Evolutionary conservation across 2,329 filamentous ascomycete species (phyloP).

Genomic region (Hypoxylon sp.): DNA sequence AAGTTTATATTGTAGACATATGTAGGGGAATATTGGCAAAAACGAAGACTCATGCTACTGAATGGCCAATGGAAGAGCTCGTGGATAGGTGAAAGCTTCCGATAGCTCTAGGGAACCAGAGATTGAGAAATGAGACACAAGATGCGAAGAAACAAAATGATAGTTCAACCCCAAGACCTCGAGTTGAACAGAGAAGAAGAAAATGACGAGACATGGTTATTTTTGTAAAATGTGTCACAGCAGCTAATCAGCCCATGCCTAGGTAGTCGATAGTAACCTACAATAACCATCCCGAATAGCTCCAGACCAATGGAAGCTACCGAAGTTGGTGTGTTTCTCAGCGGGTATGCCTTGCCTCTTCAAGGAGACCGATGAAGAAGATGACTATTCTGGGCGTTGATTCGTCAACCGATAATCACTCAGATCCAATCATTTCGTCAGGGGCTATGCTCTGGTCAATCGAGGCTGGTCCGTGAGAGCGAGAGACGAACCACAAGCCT

Average conservation of each 20-base stretch:
- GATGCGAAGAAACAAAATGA: slow-evolving; percentile 9
- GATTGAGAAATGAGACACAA: slow-evolving; percentile 21
- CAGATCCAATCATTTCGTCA: slow-evolving; percentile 35
- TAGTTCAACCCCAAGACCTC: slow-evolving; percentile 9
- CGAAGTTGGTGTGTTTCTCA: slow-evolving; percentile 26
- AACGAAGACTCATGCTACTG: no score
- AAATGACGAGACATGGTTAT: slow-evolving; percentile 19
- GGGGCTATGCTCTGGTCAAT: slow-evolving; percentile 20
- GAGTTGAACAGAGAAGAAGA: slow-evolving; percentile 20
- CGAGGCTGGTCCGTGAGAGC: slow-evolving; percentile 27
- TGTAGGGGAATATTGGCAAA: no score
- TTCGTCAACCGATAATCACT: slow-evolving; percentile 27
- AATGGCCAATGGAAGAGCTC: slow-evolving; percentile 20
- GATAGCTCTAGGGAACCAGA: slow-evolving; percentile 9
- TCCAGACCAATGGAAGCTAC: slow-evolving; percentile 29
- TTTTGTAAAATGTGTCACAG: slow-evolving; percentile 25
- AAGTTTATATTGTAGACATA: slow-evolving; percentile 11
- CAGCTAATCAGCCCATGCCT: slow-evolving; percentile 27
- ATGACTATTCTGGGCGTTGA: slow-evolving; percentile 30
- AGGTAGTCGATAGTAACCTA: no score
- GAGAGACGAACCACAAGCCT: slow-evolving; percentile 38
- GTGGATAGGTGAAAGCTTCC: slow-evolving; percentile 14
- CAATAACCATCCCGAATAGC: slow-evolving; percentile 15
- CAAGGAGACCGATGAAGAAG: slow-evolving; percentile 32
- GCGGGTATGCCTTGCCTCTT: slow-evolving; percentile 44